Percentiles rank a stretch among this genome's conserved stretches.
phyloP scores from a whole-genome alignment of 352 stramenopile genomes.

The Phytophthora pseudosyringae region DNA sequence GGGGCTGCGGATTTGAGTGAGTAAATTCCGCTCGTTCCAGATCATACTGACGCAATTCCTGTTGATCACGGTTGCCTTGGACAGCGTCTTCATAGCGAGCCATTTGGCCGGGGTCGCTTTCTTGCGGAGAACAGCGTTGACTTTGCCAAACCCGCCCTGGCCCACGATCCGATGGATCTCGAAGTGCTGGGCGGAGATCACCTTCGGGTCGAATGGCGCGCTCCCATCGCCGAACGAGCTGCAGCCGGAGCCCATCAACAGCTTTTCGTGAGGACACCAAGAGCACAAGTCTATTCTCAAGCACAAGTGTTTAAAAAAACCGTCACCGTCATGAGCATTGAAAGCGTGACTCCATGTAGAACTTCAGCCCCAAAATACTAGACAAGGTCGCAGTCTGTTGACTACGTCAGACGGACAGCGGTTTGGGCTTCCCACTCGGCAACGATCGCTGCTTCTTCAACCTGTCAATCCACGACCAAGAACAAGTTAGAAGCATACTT shows the following conservation, averaged over 20 bases:
- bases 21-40: conserved; percentile 78
- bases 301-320: neutral
- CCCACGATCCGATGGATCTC: conserved; percentile 74
- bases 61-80: conserved; percentile 61
- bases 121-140: conserved; percentile 76
- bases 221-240: conserved; percentile 27
- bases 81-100: conserved; percentile 80
- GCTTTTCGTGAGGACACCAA: neutral
- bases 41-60: conserved; percentile 76
- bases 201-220: conserved; percentile 39
- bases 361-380: conserved; percentile 22
- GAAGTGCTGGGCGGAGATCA: conserved; percentile 65
- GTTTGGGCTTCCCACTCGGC: conserved; percentile 31
- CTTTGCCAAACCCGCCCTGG: conserved; percentile 76
- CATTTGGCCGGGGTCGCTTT: conserved; percentile 53
- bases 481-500: neutral
- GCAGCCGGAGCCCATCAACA: conserved; percentile 53
- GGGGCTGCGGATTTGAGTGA: conserved; percentile 54
- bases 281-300: neutral
- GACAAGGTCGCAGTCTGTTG: neutral
- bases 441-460: conserved; percentile 22
- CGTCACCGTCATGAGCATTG: too few relatives aligned
- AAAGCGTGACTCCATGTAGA: too few relatives aligned
- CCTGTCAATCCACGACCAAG: conserved; percentile 2
- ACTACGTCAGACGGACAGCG: neutral